Conservation (phyloP, 192 early-diverging fungal genomes). For the Gamsiella multidivaricata region DNA sequence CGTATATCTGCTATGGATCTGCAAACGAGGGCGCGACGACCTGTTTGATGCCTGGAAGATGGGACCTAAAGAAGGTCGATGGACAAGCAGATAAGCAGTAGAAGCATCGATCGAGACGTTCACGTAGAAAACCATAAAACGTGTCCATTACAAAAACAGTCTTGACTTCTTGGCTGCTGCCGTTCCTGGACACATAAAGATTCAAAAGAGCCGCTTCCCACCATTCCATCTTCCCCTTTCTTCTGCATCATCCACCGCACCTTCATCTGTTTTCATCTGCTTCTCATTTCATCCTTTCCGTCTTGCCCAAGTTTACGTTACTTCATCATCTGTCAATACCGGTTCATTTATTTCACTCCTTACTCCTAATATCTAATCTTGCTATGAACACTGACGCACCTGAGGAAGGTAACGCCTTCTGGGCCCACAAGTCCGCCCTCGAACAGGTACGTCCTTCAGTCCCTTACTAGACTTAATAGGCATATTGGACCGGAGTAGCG, state of each 20-base stretch:
- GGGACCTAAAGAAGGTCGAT: too few relatives aligned
- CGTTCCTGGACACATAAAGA: not conserved
- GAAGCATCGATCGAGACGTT: not conserved
- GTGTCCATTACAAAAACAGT: not conserved
- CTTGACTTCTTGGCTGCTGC: not conserved
- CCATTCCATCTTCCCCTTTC: not conserved
- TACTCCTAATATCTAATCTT: not conserved
- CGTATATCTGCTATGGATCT: conserved; percentile 42
- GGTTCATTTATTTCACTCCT: not conserved
- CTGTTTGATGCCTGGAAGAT: conserved; percentile 13
- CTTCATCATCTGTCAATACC: conserved; percentile 10
- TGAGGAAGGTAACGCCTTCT: conserved; percentile 49
- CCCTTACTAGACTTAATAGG: too few relatives aligned
- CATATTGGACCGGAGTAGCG: too few relatives aligned
- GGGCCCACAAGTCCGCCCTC: conserved; percentile 41
- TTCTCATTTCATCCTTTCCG: not conserved
- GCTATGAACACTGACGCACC: conserved; percentile 43
- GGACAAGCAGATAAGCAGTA: not conserved
- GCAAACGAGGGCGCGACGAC: conserved; percentile 25
- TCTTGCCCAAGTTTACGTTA: not conserved
- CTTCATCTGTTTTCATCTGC: not conserved
- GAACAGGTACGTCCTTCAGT: conserved; percentile 34
- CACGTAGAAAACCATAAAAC: too few relatives aligned
- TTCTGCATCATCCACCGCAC: not conserved
- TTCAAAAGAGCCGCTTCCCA: not conserved